Base-by-base conservation (phyloP, 345 rosid genomes). In the Gossypium bickii region DNA sequence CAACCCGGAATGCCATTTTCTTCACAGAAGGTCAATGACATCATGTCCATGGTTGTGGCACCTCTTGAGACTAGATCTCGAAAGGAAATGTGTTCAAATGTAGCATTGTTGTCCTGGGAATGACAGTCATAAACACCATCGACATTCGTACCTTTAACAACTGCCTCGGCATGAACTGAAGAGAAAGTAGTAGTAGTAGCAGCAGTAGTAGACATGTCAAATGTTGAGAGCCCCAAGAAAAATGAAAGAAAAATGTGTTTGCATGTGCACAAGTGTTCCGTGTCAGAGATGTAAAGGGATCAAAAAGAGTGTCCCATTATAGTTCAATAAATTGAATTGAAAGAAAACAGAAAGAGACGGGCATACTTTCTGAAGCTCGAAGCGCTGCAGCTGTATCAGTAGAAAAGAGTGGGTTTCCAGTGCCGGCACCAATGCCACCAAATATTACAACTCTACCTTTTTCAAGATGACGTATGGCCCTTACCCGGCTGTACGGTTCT, bases 391-490 rank as follows among this genome's bases (percentile, higher is more conserved):
- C 91, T 27, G 97, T 90, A 78, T 94, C 97, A 15, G 98, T 89
- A 18, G 94, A 86, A 80, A 94, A 92, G 69, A 94, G 87, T 64
- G 98, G 97, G 73, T 90, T 92, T 66, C 94, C 98, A 75, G 89
- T 81, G 38, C 91, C 91, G 47, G 93, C 90, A 68, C 98, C 97
- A 58, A 94, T 83, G 27, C 98, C 97, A 74, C 98, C 97, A 78
- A 94, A 92, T 79, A 94, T 86, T 68, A 94, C 97, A 24, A 94
- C 98, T 85, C 93, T 89, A 59, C 98, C 97, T 79, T 94, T 94
- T 74, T 92, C 97, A 24, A 94, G 89, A 86, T 94, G 98, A 2
- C 92, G 79, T 8, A 91, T 88, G 24, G 97, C 97, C 55, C 84
- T 85, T 75, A 84, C 93, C 78, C 93, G 86, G 77, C 80, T 89